Evolutionary conservation across 2,329 filamentous ascomycete species (phyloP).

Genomic region (Claviceps fusiformis): DNA sequence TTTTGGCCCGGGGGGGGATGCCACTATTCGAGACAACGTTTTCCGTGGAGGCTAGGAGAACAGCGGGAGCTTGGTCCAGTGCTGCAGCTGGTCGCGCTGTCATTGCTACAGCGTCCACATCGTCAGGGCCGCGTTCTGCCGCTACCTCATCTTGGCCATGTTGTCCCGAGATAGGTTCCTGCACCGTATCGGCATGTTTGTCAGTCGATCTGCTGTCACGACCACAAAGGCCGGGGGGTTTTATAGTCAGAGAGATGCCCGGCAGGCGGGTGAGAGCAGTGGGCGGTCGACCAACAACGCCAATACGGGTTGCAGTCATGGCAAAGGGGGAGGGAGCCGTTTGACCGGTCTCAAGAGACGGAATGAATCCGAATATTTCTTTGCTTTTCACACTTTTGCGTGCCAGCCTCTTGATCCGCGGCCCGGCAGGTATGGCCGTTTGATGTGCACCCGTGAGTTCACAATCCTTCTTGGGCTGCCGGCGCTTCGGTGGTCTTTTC

Average conservation of each 20-base stretch:
- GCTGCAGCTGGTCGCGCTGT: not conserved
- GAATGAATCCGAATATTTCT: slow-evolving; percentile 30
- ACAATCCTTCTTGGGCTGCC: not conserved
- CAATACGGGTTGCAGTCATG: slow-evolving; percentile 5
- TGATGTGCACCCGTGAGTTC: not conserved
- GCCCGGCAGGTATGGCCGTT: slow-evolving; percentile 11
- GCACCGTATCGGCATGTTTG: not conserved
- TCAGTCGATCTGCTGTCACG: not conserved
- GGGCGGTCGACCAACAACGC: slow-evolving; percentile 1
- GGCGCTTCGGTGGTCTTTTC: not conserved
- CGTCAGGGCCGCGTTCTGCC: not conserved
- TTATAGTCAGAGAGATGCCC: not conserved
- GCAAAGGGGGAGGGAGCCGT: slow-evolving; percentile 9
- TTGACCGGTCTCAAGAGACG: slow-evolving; percentile 8
- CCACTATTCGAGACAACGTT: not conserved
- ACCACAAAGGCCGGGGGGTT: not conserved
- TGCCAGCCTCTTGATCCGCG: slow-evolving; percentile 25
- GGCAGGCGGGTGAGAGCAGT: not conserved
- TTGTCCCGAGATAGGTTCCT: not conserved
- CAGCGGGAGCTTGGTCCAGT: not conserved
- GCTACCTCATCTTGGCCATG: not conserved
- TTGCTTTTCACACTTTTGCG: slow-evolving; percentile 31
- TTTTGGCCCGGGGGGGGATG: slow-evolving; percentile 8
- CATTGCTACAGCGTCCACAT: not conserved
- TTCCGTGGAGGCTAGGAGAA: not conserved